Conservation (phyloP, 2,329 filamentous ascomycete genomes). For the Sarocladium strictum region DNA sequence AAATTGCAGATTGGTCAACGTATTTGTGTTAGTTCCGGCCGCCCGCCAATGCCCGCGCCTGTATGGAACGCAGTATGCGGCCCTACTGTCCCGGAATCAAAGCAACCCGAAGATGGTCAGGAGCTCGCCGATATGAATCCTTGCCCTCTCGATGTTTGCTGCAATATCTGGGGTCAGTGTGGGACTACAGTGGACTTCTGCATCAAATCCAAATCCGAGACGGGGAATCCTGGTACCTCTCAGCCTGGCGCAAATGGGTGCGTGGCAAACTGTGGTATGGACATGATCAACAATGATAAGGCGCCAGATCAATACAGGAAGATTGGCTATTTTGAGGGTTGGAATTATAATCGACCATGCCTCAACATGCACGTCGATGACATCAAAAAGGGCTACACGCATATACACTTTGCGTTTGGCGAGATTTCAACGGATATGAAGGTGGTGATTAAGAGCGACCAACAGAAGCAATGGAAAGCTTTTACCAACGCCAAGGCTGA, state of each 20-base stretch:
- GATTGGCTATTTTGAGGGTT: conserved; percentile 16
- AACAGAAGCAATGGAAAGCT: conserved; percentile 17
- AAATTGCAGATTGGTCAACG: conserved; percentile 10
- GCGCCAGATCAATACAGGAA: conserved; percentile 11
- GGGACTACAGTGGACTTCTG: conserved; percentile 40
- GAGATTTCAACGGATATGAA: neutral
- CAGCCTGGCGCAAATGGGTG: conserved; percentile 18
- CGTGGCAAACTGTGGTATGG: conserved; percentile 26
- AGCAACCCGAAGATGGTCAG: conserved; percentile 23
- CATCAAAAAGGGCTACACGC: neutral
- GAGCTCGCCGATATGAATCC: conserved; percentile 34
- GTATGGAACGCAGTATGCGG: conserved; percentile 17
- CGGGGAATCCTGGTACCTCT: conserved; percentile 21
- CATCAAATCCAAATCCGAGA: conserved; percentile 20
- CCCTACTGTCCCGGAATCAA: conserved; percentile 28
- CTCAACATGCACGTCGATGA: conserved; percentile 12
- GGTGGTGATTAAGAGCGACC: neutral
- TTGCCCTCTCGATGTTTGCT: conserved; percentile 38
- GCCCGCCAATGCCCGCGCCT: conserved; percentile 21
- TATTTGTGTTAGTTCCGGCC: conserved; percentile 25
- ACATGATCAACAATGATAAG: conserved; percentile 18
- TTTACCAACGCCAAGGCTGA: neutral
- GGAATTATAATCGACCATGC: conserved; percentile 12
- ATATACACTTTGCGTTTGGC: conserved; percentile 10
- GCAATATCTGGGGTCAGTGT: conserved; percentile 37